Base-by-base conservation (phyloP, 2,329 filamentous ascomycete species). In the Talaromyces sp. region DNA sequence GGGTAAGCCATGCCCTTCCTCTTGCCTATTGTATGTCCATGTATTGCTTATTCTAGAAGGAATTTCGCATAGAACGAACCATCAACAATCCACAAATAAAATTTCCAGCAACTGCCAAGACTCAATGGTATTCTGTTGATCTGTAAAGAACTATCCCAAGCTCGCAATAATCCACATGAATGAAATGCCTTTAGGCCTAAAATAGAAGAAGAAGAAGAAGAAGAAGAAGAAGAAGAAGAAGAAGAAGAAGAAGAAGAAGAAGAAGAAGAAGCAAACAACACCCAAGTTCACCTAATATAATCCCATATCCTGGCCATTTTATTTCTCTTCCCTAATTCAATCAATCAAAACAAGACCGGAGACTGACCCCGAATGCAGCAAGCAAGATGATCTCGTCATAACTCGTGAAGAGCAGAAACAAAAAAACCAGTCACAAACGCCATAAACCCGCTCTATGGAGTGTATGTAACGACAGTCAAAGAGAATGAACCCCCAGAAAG, bases 401-500 rank as follows among this genome's bases (percentile, higher is more conserved):
- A 45, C 3, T 36, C 41, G 17, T 53, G 5, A 25, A 41, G 28
- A 41, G 28, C 17, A 41, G 19, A 40, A 25, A 35, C 8, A 48
- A 22, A 5, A 40, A 17, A 46, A 21, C 37, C 36, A 52, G 17
- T 28, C 25, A 55, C 28, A 21, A 22, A 37, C 41, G 53, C 41
- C 45, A 33, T 41, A 25, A 56, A 36, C 45, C 57, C 43, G 31
- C 51, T 58, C 43, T 58, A 58, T 54, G 54, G 48, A 52, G 28
- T 53, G 25, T 53, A 17, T 53, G 25, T 53, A 17, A 58, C 15
- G 43, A 35, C 13, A 25, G 13, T 11, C 39, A 3, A 31, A 35
- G 10, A 41, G 35, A 33, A 46, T 39, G 40, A 46, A 28, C n/a
- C 17, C 28, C n/a, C n/a, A n/a, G n/a, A n/a, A 56, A 43, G 28